These are phyloP conservation scores for Biscogniauxia marginata DNA, from an alignment of 2,329 filamentous ascomycete genomes.

Conservation along the genomic window DNA sequence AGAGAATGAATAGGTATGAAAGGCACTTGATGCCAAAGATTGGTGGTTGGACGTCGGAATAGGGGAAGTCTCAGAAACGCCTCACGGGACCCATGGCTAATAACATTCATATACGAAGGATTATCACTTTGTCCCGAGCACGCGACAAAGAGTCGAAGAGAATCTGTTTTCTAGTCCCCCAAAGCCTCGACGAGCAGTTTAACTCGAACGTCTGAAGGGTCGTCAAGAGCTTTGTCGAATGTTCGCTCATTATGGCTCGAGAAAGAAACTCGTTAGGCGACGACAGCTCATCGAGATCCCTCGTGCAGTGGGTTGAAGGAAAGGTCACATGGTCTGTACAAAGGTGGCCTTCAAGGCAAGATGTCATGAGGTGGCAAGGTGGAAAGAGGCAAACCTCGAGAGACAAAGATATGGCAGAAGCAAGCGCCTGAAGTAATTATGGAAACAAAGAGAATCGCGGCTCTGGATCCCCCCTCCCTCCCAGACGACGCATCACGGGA, in stretches of 20 bases:
- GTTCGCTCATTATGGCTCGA: not conserved
- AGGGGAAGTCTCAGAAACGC: not conserved
- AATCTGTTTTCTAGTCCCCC: not conserved
- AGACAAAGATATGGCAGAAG: not conserved
- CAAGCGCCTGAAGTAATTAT: slow-evolving; percentile 2
- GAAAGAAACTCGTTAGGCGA: slow-evolving; percentile 5
- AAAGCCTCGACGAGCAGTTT: not conserved
- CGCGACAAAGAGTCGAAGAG: slow-evolving; percentile 17
- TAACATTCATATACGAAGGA: slow-evolving; percentile 10
- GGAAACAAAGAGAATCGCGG: slow-evolving; percentile 9
- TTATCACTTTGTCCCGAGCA: slow-evolving; percentile 14
- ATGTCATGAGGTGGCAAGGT: not conserved
- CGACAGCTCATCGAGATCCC: not conserved
- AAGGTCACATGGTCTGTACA: slow-evolving; percentile 6
- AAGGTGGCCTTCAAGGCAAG: not conserved
- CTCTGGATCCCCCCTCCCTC: not conserved
- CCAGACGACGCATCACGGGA: not conserved
- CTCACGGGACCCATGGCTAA: not conserved
- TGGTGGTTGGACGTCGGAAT: not conserved
- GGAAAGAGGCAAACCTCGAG: not conserved
- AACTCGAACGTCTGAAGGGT: not conserved
- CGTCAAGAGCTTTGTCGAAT: slow-evolving; percentile 9
- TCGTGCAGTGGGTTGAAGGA: not conserved
- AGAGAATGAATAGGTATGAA: slow-evolving; percentile 6
- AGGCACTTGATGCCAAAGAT: slow-evolving; percentile 4